phyloP scores from a whole-genome alignment of 2,329 filamentous ascomycete species.

The Xylariaceae sp. region DNA sequence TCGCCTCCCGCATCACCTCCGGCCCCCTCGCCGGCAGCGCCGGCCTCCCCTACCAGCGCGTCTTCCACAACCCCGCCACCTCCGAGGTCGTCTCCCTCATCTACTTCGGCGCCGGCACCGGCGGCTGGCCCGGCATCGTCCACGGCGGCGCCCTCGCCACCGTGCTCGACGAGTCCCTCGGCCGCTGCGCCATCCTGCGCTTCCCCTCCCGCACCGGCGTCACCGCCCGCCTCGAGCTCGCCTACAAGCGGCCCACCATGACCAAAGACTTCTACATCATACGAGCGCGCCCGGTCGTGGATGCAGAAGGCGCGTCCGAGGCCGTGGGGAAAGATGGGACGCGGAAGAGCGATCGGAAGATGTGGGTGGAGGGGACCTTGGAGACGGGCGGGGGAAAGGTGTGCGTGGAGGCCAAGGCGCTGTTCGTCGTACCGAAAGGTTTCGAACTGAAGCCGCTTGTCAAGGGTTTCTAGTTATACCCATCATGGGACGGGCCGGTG shows the following conservation, averaged over 20 bases:
- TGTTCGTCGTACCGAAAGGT: slow-evolving; percentile 56
- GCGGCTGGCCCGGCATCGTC: slow-evolving; percentile 67
- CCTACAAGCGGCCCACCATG: slow-evolving; percentile 58
- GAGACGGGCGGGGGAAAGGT: slow-evolving; percentile 52
- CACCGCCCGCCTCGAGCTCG: slow-evolving; percentile 54
- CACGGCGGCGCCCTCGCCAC: slow-evolving; percentile 70
- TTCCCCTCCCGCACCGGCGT: slow-evolving; percentile 48
- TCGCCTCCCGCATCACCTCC: slow-evolving; percentile 30
- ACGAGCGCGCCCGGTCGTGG: slow-evolving; percentile 39
- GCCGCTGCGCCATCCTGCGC: slow-evolving; percentile 52
- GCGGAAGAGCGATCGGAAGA: slow-evolving; percentile 34
- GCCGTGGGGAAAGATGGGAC: slow-evolving; percentile 20
- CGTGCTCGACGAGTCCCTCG: slow-evolving; percentile 64
- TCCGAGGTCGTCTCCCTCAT: slow-evolving; percentile 60
- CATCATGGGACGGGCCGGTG: background rate
- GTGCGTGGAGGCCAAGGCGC: slow-evolving; percentile 53
- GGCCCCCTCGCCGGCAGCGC: slow-evolving; percentile 37
- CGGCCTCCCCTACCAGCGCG: slow-evolving; percentile 49
- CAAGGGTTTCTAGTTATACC: slow-evolving; percentile 33
- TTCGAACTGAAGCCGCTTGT: slow-evolving; percentile 35
- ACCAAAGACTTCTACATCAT: slow-evolving; percentile 63
- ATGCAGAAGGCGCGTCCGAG: slow-evolving; percentile 18
- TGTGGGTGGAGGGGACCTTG: slow-evolving; percentile 49
- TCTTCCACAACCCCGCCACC: slow-evolving; percentile 59
- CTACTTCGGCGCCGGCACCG: slow-evolving; percentile 59